Conservation (phyloP, 805 yeast genomes). For the Huiozyma naganishii region DNA sequence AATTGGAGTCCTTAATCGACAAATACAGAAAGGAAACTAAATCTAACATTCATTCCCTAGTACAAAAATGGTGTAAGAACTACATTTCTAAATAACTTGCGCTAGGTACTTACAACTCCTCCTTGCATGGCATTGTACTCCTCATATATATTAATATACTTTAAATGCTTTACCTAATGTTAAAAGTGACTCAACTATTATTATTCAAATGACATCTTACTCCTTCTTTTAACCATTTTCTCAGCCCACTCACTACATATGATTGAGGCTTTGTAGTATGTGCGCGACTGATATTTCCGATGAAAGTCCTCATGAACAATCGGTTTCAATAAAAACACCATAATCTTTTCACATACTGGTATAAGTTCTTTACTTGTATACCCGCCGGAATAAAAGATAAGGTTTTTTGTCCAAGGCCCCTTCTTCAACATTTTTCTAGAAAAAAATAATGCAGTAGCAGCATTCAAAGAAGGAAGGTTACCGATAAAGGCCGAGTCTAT, state of each 20-base stretch:
- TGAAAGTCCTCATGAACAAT: conserved; percentile 81
- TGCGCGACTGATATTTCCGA: conserved; percentile 77
- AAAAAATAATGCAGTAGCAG: conserved; percentile 82
- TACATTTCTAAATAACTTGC: no score
- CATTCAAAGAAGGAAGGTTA: conserved; percentile 63
- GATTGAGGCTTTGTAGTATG: conserved; percentile 71
- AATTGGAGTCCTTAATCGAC: conserved; percentile 16
- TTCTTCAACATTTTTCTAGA: conserved; percentile 65
- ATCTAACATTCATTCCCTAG: conserved; percentile 8
- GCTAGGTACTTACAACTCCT: no score
- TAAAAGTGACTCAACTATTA: no score
- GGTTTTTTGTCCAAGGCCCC: conserved; percentile 68
- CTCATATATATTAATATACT: no score
- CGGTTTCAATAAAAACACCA: conserved; percentile 65
- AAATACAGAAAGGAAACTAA: conserved; percentile 14
- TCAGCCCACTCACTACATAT: conserved; percentile 69
- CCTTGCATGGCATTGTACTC: no score
- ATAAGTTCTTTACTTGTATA: conserved; percentile 58
- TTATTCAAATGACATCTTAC: no score
- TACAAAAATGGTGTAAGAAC: conserved; percentile 12
- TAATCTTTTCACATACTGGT: conserved; percentile 57
- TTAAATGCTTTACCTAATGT: no score
- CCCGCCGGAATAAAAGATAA: conserved; percentile 88
- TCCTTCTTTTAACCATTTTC: not conserved
- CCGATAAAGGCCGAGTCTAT: conserved; percentile 72